Evolutionary conservation across 2,329 filamentous ascomycete genomes (phyloP), one percentile per base, ranked within the genome.

Genomic region (Colletotrichum truncatum): DNA sequence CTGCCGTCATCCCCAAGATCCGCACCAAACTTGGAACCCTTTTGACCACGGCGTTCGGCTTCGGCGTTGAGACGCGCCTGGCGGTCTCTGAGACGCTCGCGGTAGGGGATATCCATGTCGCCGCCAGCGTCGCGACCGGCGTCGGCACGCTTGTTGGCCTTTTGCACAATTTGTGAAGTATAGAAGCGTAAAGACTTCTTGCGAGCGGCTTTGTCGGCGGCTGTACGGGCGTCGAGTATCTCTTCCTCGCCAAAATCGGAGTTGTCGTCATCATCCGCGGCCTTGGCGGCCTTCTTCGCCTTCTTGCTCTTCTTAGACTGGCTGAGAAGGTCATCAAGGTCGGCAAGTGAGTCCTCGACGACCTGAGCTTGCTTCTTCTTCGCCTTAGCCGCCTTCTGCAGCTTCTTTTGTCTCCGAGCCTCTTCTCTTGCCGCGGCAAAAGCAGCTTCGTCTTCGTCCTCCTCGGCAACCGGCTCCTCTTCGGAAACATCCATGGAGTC

Each of bases 151-250:
- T 93, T 94, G 81, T 93, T 97, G 61, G 93, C 89, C 80, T 98
- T 98, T 77, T 98, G 95, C 26, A 93, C 91, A 70, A 99, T 96
- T 76, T 99, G 96, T 3, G 94, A 97, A 3, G 97, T 98, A 85
- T 99, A 99, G 84, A 99, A 99, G 68, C 94, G 92, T 63, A 99
- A 87, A 69, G 89, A 93, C 84, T 97, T 97, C 85, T 96, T 97
- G 78, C 92, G 92, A 65, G 89, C 87, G 0, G 91, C 92, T 80
- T 99, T 99, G 73, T 97, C 93, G 41, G 92, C 92, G 1, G 93
- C 91, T 66, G 95, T 89, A 67, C 89, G 86, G 10, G 90, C 89
- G 57, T 94, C 93, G 64, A 98, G 86, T 4, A 84, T 81, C 14
- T 93, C 91, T 76, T 97, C 94, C 73, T 99, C 96, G 71, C 95